Conservation (phyloP, 306 rosid species). For the Fagus sylvatica region DNA sequence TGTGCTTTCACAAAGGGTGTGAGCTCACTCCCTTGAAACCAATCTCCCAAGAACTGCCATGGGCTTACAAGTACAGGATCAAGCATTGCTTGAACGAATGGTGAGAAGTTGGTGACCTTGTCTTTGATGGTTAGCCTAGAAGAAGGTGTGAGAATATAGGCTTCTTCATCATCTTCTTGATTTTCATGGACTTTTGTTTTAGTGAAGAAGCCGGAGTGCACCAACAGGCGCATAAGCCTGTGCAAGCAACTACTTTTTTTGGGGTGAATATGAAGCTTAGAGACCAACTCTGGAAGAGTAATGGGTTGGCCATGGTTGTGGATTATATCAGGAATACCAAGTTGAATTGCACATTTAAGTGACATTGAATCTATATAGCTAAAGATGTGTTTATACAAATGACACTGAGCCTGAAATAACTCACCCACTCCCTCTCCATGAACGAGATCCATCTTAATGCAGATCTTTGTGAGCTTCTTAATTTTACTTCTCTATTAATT, state of each 20-base stretch:
- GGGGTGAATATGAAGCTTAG: conserved; percentile 40
- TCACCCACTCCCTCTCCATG: not conserved
- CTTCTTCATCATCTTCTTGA: conserved; percentile 19
- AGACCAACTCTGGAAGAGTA: conserved; percentile 39
- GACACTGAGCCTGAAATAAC: conserved; percentile 29
- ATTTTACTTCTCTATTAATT: not conserved
- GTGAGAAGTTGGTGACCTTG: conserved; percentile 12
- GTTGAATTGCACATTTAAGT: conserved; percentile 32
- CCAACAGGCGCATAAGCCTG: conserved; percentile 40
- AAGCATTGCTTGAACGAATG: conserved; percentile 12
- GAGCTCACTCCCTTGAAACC: conserved; percentile 32
- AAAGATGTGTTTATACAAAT: conserved; percentile 25
- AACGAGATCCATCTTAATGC: not conserved
- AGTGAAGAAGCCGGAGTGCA: conserved; percentile 44
- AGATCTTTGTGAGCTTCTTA: not conserved
- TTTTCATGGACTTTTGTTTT: conserved; percentile 8
- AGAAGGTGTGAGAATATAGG: conserved; percentile 43
- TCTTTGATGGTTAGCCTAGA: conserved; percentile 44
- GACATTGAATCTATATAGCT: conserved; percentile 47
- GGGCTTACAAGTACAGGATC: conserved; percentile 13
- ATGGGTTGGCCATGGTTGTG: conserved; percentile 43
- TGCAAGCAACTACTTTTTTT: conserved; percentile 12
- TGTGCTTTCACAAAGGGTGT: conserved; percentile 30
- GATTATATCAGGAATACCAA: conserved; percentile 28
- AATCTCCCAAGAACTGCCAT: conserved; percentile 32